Percentiles rank a stretch among this genome's conserved stretches.
These are phyloP conservation scores for Scutellaria minor DNA, from an alignment of 257 asterid species.

Conservation along the genomic window DNA sequence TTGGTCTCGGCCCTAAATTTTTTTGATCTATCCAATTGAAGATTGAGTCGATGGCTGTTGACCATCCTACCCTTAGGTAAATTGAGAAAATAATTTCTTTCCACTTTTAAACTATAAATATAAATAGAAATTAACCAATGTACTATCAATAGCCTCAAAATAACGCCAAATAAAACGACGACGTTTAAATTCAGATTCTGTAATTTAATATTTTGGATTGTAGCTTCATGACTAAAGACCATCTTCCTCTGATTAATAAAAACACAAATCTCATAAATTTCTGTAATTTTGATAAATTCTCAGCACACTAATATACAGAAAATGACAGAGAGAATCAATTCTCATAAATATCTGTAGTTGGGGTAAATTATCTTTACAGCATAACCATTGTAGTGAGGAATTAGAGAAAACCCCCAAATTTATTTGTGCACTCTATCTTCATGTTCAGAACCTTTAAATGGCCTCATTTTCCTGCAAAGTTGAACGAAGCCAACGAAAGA, in stretches of 20 bases:
- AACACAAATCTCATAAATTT: background rate
- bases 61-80: too few relatives aligned
- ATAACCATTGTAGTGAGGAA: background rate
- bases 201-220: too few relatives aligned
- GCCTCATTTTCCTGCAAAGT: conserved; percentile 12
- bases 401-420: background rate
- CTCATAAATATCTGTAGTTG: background rate
- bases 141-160: too few relatives aligned
- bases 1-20: too few relatives aligned
- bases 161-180: too few relatives aligned
- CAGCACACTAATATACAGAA: background rate
- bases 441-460: background rate
- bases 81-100: too few relatives aligned
- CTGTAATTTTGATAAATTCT: background rate
- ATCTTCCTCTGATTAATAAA: background rate
- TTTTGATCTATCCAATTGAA: too few relatives aligned
- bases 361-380: background rate
- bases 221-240: background rate
- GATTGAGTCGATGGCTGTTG: too few relatives aligned
- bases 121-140: too few relatives aligned
- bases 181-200: too few relatives aligned
- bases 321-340: background rate
- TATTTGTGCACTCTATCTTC: background rate
- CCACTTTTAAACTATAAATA: too few relatives aligned
- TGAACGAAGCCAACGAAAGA: background rate